Evolutionary conservation across 352 stramenopile genomes (phyloP), one percentile per base, ranked within the genome.

Genomic region (Globisporangium barbulae): DNA sequence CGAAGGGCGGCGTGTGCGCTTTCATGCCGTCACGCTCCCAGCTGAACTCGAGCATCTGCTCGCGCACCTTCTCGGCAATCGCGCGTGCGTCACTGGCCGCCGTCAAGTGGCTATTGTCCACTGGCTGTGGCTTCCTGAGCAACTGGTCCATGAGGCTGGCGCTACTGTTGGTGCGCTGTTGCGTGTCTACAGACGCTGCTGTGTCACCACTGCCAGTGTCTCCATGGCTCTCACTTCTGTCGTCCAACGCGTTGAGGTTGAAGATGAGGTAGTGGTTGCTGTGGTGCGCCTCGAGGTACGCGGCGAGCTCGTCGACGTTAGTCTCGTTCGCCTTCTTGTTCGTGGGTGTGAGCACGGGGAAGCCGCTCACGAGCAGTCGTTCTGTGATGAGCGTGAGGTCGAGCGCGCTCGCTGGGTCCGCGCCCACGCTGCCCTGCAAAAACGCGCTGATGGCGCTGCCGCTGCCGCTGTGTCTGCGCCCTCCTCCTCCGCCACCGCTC

Each of bases 21-120:
- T 93, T 90, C 79, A 95, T 91, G 5, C 79, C 81, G 59, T 91
- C 81, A 3, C 83, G 79, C 53, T 93, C 83, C 81, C 86, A 92
- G 53, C 77, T 79, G 63, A 94, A 95, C 58, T 96, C 88, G 58
- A 95, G 72, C 63, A 94, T 78, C 67, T 96, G 88, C 47, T 91
- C 78, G n/a, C 84, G 76, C 47, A 94, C 65, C 25, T 81, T 79
- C 10, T 78, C 70, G 6, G 78, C 81, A 42, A 89, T 74, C 3
- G 42, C 65, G 21, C 45, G 48, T n/a, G 33, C 41, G 15, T 12
- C 52, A 39, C 21, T 53, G 21, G 47, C 21, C 53, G 53, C 22
- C 33, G 5, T 7, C 8, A 35, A 21, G n/a, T 13, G 2, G n/a
- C 25, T 28, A 28, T 28, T 28, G 2, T 19, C 8, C 28, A 25